phyloP scores from a whole-genome alignment of 495 filamentous ascomycete species.

The Eremomyces bilateralis region DNA sequence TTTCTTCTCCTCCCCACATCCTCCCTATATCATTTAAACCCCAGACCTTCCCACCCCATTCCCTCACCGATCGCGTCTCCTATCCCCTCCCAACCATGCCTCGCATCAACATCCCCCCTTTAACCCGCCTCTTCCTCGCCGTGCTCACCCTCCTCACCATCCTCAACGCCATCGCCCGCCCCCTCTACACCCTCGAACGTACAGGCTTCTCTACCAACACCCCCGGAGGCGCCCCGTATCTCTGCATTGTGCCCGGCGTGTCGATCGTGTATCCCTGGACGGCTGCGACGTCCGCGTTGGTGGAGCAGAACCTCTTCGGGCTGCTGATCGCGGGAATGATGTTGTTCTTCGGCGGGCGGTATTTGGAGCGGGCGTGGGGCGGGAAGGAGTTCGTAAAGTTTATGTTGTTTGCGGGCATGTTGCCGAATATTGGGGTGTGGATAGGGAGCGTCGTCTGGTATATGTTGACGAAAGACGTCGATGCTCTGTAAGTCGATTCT shows the following conservation, averaged over 20 bases:
- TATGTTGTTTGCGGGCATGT: slow-evolving; percentile 47
- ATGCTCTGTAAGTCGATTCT: slow-evolving; percentile 39
- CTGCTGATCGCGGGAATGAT: slow-evolving; percentile 58
- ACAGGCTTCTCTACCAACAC: too few relatives aligned
- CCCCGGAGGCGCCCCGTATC: slow-evolving; percentile 58
- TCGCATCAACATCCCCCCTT: slow-evolving; percentile 77
- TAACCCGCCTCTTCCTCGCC: slow-evolving; percentile 64
- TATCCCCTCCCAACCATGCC: slow-evolving; percentile 41
- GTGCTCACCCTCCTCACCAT: slow-evolving; percentile 53
- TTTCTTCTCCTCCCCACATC: not conserved
- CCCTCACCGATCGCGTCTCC: too few relatives aligned
- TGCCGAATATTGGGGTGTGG: slow-evolving; percentile 62
- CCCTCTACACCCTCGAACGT: slow-evolving; percentile 20
- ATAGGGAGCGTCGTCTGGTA: slow-evolving; percentile 50
- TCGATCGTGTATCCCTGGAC: slow-evolving; percentile 86
- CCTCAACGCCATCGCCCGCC: slow-evolving; percentile 55
- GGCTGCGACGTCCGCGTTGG: slow-evolving; percentile 64
- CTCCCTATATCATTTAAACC: slow-evolving; percentile 3
- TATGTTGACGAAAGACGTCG: slow-evolving; percentile 41
- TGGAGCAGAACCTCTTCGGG: slow-evolving; percentile 85
- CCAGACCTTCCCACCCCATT: slow-evolving; percentile 11
- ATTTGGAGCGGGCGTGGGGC: slow-evolving; percentile 90
- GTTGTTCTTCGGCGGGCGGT: slow-evolving; percentile 81
- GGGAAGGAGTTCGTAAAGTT: slow-evolving; percentile 87
- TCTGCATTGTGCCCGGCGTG: slow-evolving; percentile 63